These are phyloP conservation scores for Linnemannia exigua DNA, from an alignment of 192 early-diverging fungal species.

Conservation along the genomic window DNA sequence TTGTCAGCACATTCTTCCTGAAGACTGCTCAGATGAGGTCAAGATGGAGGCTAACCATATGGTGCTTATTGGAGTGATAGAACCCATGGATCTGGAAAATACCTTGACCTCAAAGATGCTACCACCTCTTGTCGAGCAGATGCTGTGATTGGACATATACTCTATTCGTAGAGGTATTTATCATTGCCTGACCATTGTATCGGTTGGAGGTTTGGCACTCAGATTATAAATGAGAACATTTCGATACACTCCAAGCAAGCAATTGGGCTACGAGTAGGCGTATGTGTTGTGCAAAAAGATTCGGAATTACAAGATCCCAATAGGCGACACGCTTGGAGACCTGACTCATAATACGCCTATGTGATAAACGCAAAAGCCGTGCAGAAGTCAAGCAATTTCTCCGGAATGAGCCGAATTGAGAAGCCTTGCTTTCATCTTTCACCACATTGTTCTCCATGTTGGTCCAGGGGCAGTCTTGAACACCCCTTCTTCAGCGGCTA, in stretches of 20 bases:
- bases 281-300: neutral
- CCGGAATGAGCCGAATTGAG: too few relatives aligned
- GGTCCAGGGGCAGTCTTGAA: too few relatives aligned
- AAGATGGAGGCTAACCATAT: neutral
- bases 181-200: neutral
- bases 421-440: too few relatives aligned
- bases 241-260: neutral
- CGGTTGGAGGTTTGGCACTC: constrained; percentile 23
- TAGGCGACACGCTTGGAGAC: neutral
- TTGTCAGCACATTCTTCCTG: too few relatives aligned
- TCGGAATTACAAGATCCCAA: constrained; percentile 8
- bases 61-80: constrained; percentile 18
- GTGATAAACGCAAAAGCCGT: neutral
- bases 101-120: neutral
- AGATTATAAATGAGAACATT: neutral
- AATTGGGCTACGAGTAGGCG: constrained; percentile 22
- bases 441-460: too few relatives aligned
- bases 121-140: neutral
- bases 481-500: too few relatives aligned
- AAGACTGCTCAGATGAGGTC: neutral
- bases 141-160: neutral
- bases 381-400: too few relatives aligned
- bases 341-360: neutral
- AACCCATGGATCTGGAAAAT: constrained; percentile 13
- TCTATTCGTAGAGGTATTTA: neutral